Evolutionary conservation across 2,329 filamentous ascomycete genomes (phyloP).

Genomic region (Xylariaceae sp.): DNA sequence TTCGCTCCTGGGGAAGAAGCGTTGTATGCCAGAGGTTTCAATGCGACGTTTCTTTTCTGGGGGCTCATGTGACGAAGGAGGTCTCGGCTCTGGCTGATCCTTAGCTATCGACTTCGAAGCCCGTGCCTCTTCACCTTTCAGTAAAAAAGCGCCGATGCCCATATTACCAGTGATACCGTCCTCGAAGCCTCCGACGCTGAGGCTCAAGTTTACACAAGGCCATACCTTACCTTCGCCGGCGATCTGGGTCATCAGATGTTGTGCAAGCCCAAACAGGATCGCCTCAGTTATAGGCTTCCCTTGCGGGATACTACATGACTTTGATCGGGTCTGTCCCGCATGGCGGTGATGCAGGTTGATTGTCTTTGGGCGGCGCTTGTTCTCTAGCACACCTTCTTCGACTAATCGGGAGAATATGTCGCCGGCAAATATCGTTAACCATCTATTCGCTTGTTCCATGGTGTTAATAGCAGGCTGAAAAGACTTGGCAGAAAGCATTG

Average conservation of each 20-base stretch:
- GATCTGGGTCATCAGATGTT: conserved; percentile 73
- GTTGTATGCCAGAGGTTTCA: conserved; percentile 52
- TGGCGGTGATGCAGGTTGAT: conserved; percentile 82
- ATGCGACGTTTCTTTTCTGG: conserved; percentile 44
- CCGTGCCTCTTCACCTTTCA: conserved; percentile 68
- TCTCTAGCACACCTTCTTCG: conserved; percentile 85
- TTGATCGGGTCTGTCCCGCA: conserved; percentile 69
- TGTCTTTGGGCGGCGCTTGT: conserved; percentile 80
- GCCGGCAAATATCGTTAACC: conserved; percentile 86
- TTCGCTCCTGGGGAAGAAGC: conserved; percentile 52
- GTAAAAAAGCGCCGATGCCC: conserved; percentile 82
- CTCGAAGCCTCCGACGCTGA: conserved; percentile 90
- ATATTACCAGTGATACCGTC: conserved; percentile 80
- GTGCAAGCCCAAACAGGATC: conserved; percentile 71
- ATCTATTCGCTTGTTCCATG: conserved; percentile 73
- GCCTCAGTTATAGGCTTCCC: conserved; percentile 72
- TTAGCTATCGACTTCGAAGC: conserved; percentile 40
- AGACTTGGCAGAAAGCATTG: conserved; percentile 94
- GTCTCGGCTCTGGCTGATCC: conserved; percentile 15
- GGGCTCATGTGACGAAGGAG: conserved; percentile 26
- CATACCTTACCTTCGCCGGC: conserved; percentile 75
- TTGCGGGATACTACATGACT: conserved; percentile 72
- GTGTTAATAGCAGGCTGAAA: conserved; percentile 82
- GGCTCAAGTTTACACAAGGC: conserved; percentile 87
- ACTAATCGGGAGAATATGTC: conserved; percentile 89